phyloP scores from a whole-genome alignment of 177 flowering plant species.

The Vitis hybrid region DNA sequence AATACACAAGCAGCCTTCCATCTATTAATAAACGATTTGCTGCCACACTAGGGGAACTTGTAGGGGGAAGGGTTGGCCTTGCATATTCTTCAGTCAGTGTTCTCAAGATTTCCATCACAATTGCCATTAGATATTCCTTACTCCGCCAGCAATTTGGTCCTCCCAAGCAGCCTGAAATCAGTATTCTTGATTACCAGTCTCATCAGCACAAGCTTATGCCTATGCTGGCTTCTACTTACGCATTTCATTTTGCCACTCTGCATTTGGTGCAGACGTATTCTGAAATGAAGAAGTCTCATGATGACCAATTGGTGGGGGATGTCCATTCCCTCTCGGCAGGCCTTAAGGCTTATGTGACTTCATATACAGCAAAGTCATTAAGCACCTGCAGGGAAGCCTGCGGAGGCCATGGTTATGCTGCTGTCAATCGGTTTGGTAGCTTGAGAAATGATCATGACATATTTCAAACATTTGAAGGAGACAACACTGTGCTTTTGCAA shows the following conservation, averaged over 20 bases:
- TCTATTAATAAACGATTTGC: constrained; percentile 80
- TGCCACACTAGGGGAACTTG: constrained; percentile 93
- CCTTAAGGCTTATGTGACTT: constrained; percentile 86
- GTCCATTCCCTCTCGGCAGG: constrained; percentile 94
- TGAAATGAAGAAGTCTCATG: constrained; percentile 84
- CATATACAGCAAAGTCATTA: constrained; percentile 80
- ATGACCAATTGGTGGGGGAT: constrained; percentile 75
- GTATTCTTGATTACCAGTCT: constrained; percentile 93
- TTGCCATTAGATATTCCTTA: constrained; percentile 84
- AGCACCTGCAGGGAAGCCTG: constrained; percentile 90
- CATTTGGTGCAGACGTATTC: constrained; percentile 80
- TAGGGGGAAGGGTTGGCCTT: constrained; percentile 89
- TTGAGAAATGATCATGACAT: constrained; percentile 96
- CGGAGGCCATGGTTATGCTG: constrained; percentile 98
- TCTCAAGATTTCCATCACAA: constrained; percentile 68
- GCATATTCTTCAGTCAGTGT: constrained; percentile 89
- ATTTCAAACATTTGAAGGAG: constrained; percentile 98
- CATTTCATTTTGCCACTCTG: constrained; percentile 80
- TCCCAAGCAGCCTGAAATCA: constrained; percentile 83
- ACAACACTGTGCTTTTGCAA: constrained; percentile 94
- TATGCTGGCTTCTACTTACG: constrained; percentile 93
- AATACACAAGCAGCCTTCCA: constrained; percentile 87
- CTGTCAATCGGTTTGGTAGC: constrained; percentile 88
- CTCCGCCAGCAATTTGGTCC: constrained; percentile 96
- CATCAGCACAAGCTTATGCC: constrained; percentile 99